Percentiles rank a stretch among this genome's conserved stretches.
phyloP scores from a whole-genome alignment of 2,329 filamentous ascomycete genomes.

The Trichoderma citrinoviride region DNA sequence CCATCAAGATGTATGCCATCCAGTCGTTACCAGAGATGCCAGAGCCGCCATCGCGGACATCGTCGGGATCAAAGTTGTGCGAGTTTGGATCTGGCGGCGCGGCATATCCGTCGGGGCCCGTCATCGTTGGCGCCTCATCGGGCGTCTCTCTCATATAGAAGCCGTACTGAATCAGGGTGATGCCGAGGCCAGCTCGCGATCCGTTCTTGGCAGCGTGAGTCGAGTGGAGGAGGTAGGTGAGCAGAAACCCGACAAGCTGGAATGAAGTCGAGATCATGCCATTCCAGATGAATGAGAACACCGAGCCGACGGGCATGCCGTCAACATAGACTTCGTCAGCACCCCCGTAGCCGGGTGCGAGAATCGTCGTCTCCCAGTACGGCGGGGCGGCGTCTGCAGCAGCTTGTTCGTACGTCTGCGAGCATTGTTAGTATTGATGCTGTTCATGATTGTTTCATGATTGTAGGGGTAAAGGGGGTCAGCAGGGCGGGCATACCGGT shows the following conservation, averaged over 20 bases:
- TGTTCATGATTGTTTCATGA: neutral
- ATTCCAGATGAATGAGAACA: constrained; percentile 89
- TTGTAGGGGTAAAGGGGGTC: neutral
- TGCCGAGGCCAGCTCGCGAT: constrained; percentile 87
- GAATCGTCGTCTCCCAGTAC: constrained; percentile 98
- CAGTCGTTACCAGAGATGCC: constrained; percentile 74
- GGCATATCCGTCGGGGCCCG: constrained; percentile 57
- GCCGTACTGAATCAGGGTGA: constrained; percentile 93
- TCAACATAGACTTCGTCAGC: constrained; percentile 96
- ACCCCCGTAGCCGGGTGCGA: constrained; percentile 86
- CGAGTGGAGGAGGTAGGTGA: constrained; percentile 96
- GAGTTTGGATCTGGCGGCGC: constrained; percentile 83
- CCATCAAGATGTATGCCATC: constrained; percentile 91
- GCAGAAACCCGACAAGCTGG: constrained; percentile 92
- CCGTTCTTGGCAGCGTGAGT: constrained; percentile 98
- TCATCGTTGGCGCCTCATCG: constrained; percentile 45
- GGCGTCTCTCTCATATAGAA: constrained; percentile 82
- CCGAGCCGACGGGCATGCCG: constrained; percentile 84
- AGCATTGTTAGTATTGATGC: neutral
- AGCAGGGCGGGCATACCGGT: constrained; percentile 64
- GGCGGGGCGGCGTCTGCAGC: constrained; percentile 93
- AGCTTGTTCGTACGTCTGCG: constrained; percentile 93
- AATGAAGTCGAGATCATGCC: constrained; percentile 97
- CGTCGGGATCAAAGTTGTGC: constrained; percentile 78
- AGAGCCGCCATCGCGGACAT: constrained; percentile 55